Percentiles rank a stretch among this genome's conserved stretches.
Conservation (phyloP, 2,329 filamentous ascomycete species). For the Graphium sp. region DNA sequence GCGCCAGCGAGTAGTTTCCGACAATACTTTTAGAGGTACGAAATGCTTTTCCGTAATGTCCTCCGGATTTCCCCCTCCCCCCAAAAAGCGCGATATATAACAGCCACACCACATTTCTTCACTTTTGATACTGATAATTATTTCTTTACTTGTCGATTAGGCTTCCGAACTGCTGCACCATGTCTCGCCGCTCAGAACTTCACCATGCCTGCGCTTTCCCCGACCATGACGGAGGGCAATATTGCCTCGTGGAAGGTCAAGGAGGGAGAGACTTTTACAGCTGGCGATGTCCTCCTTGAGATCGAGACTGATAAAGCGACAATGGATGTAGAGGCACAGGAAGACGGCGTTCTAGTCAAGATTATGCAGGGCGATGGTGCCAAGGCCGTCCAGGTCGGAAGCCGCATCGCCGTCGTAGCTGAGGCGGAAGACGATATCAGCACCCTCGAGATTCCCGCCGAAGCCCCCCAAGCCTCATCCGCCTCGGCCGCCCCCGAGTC, state of each 20-base stretch:
- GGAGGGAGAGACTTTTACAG: slow-evolving; percentile 67
- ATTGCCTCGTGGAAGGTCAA: slow-evolving; percentile 76
- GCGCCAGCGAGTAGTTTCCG: slow-evolving; percentile 31
- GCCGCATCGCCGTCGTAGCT: slow-evolving; percentile 67
- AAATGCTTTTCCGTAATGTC: slow-evolving; percentile 5
- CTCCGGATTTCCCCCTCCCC: slow-evolving; percentile 1
- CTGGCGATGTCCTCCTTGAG: slow-evolving; percentile 76
- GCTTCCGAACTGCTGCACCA: slow-evolving; percentile 44
- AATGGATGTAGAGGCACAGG: slow-evolving; percentile 89
- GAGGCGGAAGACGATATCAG: slow-evolving; percentile 67
- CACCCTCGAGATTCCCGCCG: slow-evolving; percentile 57
- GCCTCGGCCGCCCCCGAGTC: slow-evolving; percentile 9
- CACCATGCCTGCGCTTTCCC: slow-evolving; percentile 79
- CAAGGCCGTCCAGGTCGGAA: slow-evolving; percentile 64
- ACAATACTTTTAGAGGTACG: slow-evolving; percentile 42
- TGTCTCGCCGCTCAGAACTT: slow-evolving; percentile 68
- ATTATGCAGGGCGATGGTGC: slow-evolving; percentile 58
- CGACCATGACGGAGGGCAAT: slow-evolving; percentile 88
- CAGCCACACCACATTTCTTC: too few species aligned
- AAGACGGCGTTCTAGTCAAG: slow-evolving; percentile 75
- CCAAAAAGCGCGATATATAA: too few species aligned
- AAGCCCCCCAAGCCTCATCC: slow-evolving; percentile 37
- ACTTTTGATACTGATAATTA: too few species aligned
- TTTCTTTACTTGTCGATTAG: too few species aligned
- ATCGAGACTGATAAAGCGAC: slow-evolving; percentile 91